These are phyloP conservation scores for Globisporangium lucens DNA, from an alignment of 352 stramenopile genomes.

Conservation along the genomic window DNA sequence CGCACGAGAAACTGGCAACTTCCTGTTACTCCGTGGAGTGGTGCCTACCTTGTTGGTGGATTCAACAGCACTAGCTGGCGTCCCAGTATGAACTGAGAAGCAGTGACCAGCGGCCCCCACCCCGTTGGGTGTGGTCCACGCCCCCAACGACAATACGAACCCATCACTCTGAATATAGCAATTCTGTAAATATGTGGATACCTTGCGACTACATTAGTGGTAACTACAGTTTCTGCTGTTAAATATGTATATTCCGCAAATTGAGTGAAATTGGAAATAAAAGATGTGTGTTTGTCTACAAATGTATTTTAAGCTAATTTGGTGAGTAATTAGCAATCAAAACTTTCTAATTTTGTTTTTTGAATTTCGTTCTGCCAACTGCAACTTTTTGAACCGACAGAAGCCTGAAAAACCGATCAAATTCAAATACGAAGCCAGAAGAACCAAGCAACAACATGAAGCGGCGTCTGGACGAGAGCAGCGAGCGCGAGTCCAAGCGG, in stretches of 20 bases:
- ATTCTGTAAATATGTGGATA: constrained; percentile 2
- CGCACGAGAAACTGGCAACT: too few relatives aligned
- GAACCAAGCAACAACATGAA: constrained; percentile 32
- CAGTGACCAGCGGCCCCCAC: too few relatives aligned
- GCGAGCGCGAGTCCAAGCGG: constrained; percentile 3
- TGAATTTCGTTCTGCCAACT: background rate
- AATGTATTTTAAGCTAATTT: background rate
- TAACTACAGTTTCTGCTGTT: background rate
- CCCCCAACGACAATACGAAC: background rate
- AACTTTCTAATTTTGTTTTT: background rate
- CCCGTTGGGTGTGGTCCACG: background rate
- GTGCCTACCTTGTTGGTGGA: too few relatives aligned
- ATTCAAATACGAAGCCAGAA: background rate
- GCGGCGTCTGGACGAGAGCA: constrained; percentile 27
- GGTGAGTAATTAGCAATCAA: background rate
- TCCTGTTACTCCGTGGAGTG: too few relatives aligned
- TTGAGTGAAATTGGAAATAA: background rate
- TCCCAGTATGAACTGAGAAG: too few relatives aligned
- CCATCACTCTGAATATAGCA: background rate
- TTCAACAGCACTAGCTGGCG: too few relatives aligned
- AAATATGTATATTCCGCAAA: background rate
- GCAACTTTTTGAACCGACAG: constrained; percentile 7
- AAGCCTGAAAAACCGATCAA: too few relatives aligned
- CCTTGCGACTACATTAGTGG: background rate
- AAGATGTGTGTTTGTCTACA: background rate